These are phyloP conservation scores for Fomitopsis schrenkii DNA, from an alignment of 1,284 basidiomycete species.

Conservation along the genomic window DNA sequence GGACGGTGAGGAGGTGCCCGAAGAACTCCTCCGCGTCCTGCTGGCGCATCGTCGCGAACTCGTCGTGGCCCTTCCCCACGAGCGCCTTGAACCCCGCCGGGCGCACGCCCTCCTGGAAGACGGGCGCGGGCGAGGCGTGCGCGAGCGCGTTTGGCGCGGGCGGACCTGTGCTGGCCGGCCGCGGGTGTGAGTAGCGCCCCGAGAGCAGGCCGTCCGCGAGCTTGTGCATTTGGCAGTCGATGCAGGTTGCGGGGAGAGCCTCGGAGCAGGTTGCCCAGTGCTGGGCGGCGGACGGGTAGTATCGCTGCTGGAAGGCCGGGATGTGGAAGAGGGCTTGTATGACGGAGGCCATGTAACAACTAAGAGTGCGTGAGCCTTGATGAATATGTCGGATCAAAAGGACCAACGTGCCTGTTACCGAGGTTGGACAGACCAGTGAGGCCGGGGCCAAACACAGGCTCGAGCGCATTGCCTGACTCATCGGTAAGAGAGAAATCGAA, in stretches of 20 bases:
- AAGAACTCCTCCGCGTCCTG: conserved; percentile 98
- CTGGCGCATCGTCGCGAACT: conserved; percentile 96
- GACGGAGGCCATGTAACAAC: conserved; percentile 97
- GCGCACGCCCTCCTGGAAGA: conserved; percentile 85
- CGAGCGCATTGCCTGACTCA: conserved; percentile 86
- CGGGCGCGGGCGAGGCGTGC: conserved; percentile 40
- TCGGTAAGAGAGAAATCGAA: conserved; percentile 94
- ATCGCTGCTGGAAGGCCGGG: conserved; percentile 74
- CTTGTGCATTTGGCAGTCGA: conserved; percentile 96
- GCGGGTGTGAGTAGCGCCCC: conserved; percentile 83
- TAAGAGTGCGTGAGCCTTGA: conserved; percentile 23
- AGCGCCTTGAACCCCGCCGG: conserved; percentile 88
- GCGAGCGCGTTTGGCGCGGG: conserved; percentile 31
- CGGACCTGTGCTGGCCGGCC: conserved; percentile 25
- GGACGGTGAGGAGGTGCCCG: conserved; percentile 68
- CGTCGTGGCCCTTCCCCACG: conserved; percentile 89
- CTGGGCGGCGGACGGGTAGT: conserved; percentile 48
- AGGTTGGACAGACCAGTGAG: conserved; percentile 91
- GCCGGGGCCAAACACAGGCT: conserved; percentile 87
- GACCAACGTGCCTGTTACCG: conserved; percentile 75
- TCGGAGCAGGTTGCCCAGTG: conserved; percentile 71
- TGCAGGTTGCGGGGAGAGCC: conserved; percentile 74
- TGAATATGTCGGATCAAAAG: not conserved
- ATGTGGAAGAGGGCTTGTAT: conserved; percentile 87
- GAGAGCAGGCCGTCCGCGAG: conserved; percentile 90